A percentile compares a stretch with the other conserved stretches of the same genome.
Evolutionary conservation across 2,329 filamentous ascomycete genomes (phyloP).

Genomic region (Parastagonospora avenae): DNA sequence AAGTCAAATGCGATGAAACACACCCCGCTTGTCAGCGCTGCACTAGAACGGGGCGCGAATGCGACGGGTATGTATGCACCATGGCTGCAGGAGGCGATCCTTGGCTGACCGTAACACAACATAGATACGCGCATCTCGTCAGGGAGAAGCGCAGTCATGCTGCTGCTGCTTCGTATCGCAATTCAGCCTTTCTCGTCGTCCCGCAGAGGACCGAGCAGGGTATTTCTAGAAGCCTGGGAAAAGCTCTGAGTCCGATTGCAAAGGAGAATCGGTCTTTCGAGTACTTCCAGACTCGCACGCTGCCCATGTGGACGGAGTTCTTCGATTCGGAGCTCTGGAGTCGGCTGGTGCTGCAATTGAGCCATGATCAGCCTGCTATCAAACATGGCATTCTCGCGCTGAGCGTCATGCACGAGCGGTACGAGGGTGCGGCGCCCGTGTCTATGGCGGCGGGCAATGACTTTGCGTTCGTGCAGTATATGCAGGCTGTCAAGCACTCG

Average conservation of each 20-base stretch:
- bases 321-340: conserved; percentile 42
- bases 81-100: no score
- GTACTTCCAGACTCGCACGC: conserved; percentile 33
- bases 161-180: conserved; percentile 28
- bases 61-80: conserved; percentile 38
- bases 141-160: conserved; percentile 13
- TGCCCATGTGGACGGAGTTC: conserved; percentile 38
- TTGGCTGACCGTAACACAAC: no score
- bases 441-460: conserved; percentile 19
- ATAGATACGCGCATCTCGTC: conserved; percentile 33
- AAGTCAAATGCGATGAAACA: conserved; percentile 45
- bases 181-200: conserved; percentile 33
- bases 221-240: conserved; percentile 22
- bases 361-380: conserved; percentile 35
- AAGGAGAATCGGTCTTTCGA: conserved; percentile 35
- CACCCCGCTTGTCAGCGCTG: conserved; percentile 42
- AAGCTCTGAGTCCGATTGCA: conserved; percentile 24
- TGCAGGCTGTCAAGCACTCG: conserved; percentile 35
- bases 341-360: conserved; percentile 31
- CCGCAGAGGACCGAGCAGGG: conserved; percentile 17
- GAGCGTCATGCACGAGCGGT: conserved; percentile 36
- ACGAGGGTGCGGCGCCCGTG: conserved; percentile 20
- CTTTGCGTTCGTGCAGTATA: conserved; percentile 37
- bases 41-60: conserved; percentile 44
- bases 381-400: conserved; percentile 37